These are phyloP conservation scores for Alternaria sp. DNA, from an alignment of 2,329 filamentous ascomycete species.

Conservation along the genomic window DNA sequence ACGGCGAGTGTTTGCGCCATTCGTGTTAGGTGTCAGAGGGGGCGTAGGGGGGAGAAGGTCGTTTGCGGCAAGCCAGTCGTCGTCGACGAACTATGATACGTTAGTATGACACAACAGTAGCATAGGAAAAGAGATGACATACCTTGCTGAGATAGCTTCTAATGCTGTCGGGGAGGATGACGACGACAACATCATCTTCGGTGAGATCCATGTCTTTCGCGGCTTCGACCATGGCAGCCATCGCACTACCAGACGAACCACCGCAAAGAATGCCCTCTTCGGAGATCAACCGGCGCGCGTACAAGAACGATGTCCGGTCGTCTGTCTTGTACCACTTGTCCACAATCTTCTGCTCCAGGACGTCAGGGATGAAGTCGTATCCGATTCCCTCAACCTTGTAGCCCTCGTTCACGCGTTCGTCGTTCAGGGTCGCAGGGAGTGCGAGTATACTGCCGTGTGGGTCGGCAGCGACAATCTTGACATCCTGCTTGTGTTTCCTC, in stretches of 20 bases:
- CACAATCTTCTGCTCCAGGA: slow-evolving; percentile 78
- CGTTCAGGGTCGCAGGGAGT: slow-evolving; percentile 78
- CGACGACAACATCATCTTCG: slow-evolving; percentile 87
- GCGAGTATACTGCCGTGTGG: slow-evolving; percentile 92
- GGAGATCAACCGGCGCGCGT: slow-evolving; percentile 86
- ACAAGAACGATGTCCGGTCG: slow-evolving; percentile 87
- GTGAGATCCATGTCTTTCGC: slow-evolving; percentile 77
- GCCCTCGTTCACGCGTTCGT: slow-evolving; percentile 77
- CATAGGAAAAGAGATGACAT: slow-evolving; percentile 15
- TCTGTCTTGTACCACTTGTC: slow-evolving; percentile 99
- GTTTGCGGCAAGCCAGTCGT: slow-evolving; percentile 98
- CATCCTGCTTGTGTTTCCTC: slow-evolving; percentile 80
- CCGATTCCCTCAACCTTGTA: slow-evolving; percentile 99
- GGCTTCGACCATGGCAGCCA: slow-evolving; percentile 79
- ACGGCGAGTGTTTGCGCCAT: slow-evolving; percentile 40
- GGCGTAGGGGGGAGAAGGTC: slow-evolving; percentile 76
- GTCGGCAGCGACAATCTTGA: slow-evolving; percentile 92
- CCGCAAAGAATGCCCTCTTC: slow-evolving; percentile 95
- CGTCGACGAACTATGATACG: slow-evolving; percentile 77
- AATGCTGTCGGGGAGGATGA: slow-evolving; percentile 93
- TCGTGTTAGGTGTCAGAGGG: slow-evolving; percentile 39
- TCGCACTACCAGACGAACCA: slow-evolving; percentile 90
- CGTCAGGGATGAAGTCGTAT: slow-evolving; percentile 97
- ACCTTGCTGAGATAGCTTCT: slow-evolving; percentile 93
- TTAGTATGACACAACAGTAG: slow-evolving; percentile 16